Evolutionary conservation across 768 basidiomycete species (phyloP), one percentile per base, ranked within the genome.

Genomic region (Hypholoma fasciculare): DNA sequence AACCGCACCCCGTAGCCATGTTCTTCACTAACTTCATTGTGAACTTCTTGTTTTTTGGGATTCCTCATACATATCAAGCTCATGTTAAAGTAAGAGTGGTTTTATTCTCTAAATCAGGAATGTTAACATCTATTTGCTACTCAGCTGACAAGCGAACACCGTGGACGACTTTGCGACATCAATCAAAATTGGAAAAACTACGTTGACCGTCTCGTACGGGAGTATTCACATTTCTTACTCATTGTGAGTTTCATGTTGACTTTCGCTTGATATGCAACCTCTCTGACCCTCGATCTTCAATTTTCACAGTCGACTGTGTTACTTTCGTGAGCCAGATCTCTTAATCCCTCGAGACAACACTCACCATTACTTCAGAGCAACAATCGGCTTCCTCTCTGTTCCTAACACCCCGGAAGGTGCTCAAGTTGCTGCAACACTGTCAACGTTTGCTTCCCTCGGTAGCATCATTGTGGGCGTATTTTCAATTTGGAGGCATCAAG

Each of bases 381-480:
- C 82, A 0, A 76, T 84, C 7, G 78, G 78, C 5, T 72, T 84
- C 39, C 63, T 84, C 36, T 72, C 80, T 2, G 71, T 81, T n/a
- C 72, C 76, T 5, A 69, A 76, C 52, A 68, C 83, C 16, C 69
- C 72, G 30, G 68, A 71, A 57, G 60, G 65, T n/a, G 68, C 70
- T 13, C 66, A 70, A 54, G 65, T 77, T 20, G 72, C 76, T 4
- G 76, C 80, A 4, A 76, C 76, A 20, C 66, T 80, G 5, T 82
- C 83, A 5, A 72, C 79, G 12, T 74, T 84, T 40, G 72, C 76
- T 20, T 81, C 83, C 16, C 69, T 84, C n/a, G 80, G 81, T 5
- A 84, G 82, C 60, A 80, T 83, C 54, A 80, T 82, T 13, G 74
- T 79, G 12, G 83, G 82, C 4, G 81, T 83, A 1, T 84, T 84